Evolutionary conservation across 805 yeast species (phyloP), one percentile per base, ranked within the genome.

Genomic region (Pichia heedii): DNA sequence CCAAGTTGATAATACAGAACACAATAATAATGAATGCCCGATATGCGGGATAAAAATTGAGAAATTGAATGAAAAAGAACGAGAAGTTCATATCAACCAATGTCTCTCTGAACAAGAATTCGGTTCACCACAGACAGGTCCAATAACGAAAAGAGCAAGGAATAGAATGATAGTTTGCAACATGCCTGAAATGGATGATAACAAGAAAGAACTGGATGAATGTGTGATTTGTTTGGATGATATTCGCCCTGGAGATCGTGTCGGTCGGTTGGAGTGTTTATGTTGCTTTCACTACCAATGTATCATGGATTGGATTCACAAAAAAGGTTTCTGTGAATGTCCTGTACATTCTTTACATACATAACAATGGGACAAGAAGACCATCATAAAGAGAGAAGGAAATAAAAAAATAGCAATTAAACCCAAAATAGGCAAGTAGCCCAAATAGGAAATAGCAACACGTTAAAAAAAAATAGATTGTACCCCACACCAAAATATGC

Each of bases 161-260:
- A 89, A 89, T 58, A 72, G 95, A 47, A 89, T 93, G 97, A 67
- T 93, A 40, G 93, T 88, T 1, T 87, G 84, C 59, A 74, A 68
- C 41, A 67, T 75, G 39, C 77, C 78, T 0, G 46, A 51, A 39
- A 70, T 73, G 22, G 56, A 62, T 34, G 64, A 54, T 11, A 38
- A 41, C 4, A 46, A 57, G 15, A 56, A 65, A 22, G 69, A 67
- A 16, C 79, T 70, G 29, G 76, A 77, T 39, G 97, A 93, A 60
- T 93, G 99, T 60, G 90, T 87, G 15, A 90, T 93, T 21, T 93
- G 99, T 57, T 76, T 90, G 49, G 98, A 93, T 58, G 95, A 85
- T 18, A 77, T 89, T 59, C 64, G 66, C 39, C 85, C 89, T 0
- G 95, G 95, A 2, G 93, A 88, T 43, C 82, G 81, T 55, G 90